phyloP scores from a whole-genome alignment of 192 early-diverging fungal species.

The Paraglomus brasilianum region DNA sequence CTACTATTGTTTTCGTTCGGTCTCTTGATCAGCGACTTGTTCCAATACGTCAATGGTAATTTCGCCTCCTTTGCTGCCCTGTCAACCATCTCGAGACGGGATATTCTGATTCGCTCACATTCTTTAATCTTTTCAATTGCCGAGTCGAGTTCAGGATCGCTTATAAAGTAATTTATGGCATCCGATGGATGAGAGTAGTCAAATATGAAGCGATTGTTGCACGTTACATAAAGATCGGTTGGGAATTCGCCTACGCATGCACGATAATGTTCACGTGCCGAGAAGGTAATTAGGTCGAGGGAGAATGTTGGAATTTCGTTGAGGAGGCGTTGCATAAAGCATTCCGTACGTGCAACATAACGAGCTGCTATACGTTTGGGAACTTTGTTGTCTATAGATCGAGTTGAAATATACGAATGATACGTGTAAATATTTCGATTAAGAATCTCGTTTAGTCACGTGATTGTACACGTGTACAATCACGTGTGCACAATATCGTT shows the following conservation, averaged over 20 bases:
- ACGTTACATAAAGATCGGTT: too few species aligned
- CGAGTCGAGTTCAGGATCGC: neutral
- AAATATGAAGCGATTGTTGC: too few species aligned
- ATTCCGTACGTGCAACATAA: slow-evolving; percentile 23
- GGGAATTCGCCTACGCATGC: neutral
- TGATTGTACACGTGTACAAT: too few species aligned
- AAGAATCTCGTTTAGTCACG: neutral
- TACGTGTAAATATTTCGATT: neutral
- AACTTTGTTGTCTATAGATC: slow-evolving; percentile 10
- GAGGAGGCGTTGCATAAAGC: slow-evolving; percentile 20
- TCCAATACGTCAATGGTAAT: slow-evolving; percentile 23
- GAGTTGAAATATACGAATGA: neutral
- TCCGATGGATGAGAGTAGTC: too few species aligned
- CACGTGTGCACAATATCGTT: too few species aligned
- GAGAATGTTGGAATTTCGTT: slow-evolving; percentile 10
- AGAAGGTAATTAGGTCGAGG: slow-evolving; percentile 14
- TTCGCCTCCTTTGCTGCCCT: slow-evolving; percentile 5
- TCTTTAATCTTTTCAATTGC: slow-evolving; percentile 22
- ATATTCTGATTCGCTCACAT: slow-evolving; percentile 8
- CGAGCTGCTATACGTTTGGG: slow-evolving; percentile 27
- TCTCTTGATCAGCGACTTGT: slow-evolving; percentile 23
- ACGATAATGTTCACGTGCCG: slow-evolving; percentile 18
- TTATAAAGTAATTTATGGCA: too few species aligned
- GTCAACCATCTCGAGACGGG: slow-evolving; percentile 9
- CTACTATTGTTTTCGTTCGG: slow-evolving; percentile 16